These are phyloP conservation scores for Apiotrichum domesticum DNA, from an alignment of 1,284 basidiomycete species.

Conservation along the genomic window DNA sequence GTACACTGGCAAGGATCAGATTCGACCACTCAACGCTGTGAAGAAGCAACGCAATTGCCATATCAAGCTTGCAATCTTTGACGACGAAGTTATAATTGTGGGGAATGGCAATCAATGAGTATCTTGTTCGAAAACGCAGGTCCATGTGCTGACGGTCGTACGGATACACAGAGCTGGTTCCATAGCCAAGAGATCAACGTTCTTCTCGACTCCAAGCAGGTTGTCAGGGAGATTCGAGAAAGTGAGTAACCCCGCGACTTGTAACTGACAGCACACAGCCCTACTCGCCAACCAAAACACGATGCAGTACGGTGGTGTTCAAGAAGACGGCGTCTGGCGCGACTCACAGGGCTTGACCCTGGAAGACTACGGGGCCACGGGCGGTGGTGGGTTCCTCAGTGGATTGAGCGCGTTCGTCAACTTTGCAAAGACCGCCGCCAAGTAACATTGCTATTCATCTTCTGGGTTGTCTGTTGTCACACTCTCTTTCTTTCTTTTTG, in stretches of 20 bases:
- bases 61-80: slow-evolving; percentile 68
- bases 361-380: slow-evolving; percentile 42
- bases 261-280: slow-evolving; percentile 31
- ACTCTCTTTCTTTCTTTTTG: neutral
- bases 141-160: neutral
- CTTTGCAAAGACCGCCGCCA: slow-evolving; percentile 34
- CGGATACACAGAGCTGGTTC: slow-evolving; percentile 65
- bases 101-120: slow-evolving; percentile 50
- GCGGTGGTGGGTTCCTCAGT: slow-evolving; percentile 33
- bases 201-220: slow-evolving; percentile 60
- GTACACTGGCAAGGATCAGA: slow-evolving; percentile 54
- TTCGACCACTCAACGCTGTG: slow-evolving; percentile 63
- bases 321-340: slow-evolving; percentile 62
- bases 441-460: slow-evolving; percentile 3
- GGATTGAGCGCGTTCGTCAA: slow-evolving; percentile 38
- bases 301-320: slow-evolving; percentile 58
- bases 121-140: slow-evolving; percentile 7
- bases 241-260: slow-evolving; percentile 15
- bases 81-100: slow-evolving; percentile 63
- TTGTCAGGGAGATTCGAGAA: slow-evolving; percentile 61
- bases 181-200: slow-evolving; percentile 73
- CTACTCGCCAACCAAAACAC: slow-evolving; percentile 66
- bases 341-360: slow-evolving; percentile 53
- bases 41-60: slow-evolving; percentile 72
- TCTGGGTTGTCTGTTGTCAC: neutral